phyloP scores from a whole-genome alignment of 2,329 filamentous ascomycete species.

The Trichophyton rubrum region DNA sequence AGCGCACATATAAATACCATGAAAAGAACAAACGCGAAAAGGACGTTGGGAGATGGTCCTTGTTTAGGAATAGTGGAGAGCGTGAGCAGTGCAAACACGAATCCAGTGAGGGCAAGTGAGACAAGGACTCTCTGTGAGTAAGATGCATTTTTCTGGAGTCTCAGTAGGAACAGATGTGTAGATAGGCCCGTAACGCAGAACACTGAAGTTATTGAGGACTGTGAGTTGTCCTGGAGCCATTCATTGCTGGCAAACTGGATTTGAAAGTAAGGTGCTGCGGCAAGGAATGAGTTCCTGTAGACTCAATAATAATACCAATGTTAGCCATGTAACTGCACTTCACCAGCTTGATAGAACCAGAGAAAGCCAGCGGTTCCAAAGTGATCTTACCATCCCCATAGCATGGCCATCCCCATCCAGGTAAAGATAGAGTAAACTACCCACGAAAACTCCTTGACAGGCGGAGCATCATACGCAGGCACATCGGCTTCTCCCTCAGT shows the following conservation, averaged over 20 bases:
- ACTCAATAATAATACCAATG: constrained; percentile 8
- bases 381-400: constrained; percentile 76
- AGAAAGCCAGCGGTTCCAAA: background rate
- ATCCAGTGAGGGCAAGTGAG: constrained; percentile 64
- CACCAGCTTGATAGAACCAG: background rate
- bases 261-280: constrained; percentile 86
- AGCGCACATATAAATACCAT: constrained; percentile 71
- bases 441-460: constrained; percentile 54
- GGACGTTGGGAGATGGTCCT: constrained; percentile 48
- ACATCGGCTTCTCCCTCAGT: constrained; percentile 19
- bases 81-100: constrained; percentile 64
- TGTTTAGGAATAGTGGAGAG: constrained; percentile 63
- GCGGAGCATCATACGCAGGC: constrained; percentile 18
- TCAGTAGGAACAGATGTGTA: constrained; percentile 63
- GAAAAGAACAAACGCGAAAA: constrained; percentile 68
- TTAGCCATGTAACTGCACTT: background rate
- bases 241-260: constrained; percentile 59
- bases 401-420: constrained; percentile 79
- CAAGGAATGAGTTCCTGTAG: constrained; percentile 94
- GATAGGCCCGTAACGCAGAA: constrained; percentile 72
- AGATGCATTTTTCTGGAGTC: constrained; percentile 67
- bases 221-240: constrained; percentile 69
- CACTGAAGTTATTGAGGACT: constrained; percentile 75
- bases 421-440: constrained; percentile 76
- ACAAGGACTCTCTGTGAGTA: constrained; percentile 77